Base-by-base conservation (phyloP, 305 asterid species). In the Ilex paraguariensis region DNA sequence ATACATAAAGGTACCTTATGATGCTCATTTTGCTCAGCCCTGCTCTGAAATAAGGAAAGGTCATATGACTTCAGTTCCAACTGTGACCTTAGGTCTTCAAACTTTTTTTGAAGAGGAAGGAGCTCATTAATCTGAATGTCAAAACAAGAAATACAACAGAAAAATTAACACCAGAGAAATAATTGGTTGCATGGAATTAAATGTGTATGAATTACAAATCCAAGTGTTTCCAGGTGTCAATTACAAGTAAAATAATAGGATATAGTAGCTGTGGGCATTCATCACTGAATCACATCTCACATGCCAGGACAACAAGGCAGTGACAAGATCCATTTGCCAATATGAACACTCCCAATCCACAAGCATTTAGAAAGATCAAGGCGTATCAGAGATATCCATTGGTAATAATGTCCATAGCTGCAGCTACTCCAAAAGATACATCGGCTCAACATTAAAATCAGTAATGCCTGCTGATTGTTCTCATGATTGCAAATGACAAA, bases 11-110 rank as follows among this genome's bases (percentile, higher is more conserved):
- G n/a, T 71, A 93, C 99, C 99, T 93, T 91, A 74, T 93, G 97
- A 78, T 93, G 96, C 83, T 90, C 99, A 69, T 87, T 87, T 70
- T 93, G 97, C 81, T 84, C 86, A n/a, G 95, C 96, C 81, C 97
- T 82, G 76, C 72, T 82, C 81, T 90, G 94, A 52, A 77, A 62
- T 71, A 93, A 85, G 31, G 91, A 81, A 66, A 93, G 96, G 70
- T 93, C 99, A 74, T 86, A 87, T 57, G 92, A 81, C 77, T 91
- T 87, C 80, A 93, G 95, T 76, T 86, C 99, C 73, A 87, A 67
- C 73, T 86, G 87, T 62, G 84, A 75, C 83, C 82, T 90, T 54
- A 93, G 85, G 72, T 87, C 95, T 62, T 84, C 85, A 73, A 82
- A 93, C 84, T 78, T 82, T 74, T 80, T 82, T 74, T 93, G 92